phyloP scores from a whole-genome alignment of 306 rosid genomes.

The Quercus rubra region DNA sequence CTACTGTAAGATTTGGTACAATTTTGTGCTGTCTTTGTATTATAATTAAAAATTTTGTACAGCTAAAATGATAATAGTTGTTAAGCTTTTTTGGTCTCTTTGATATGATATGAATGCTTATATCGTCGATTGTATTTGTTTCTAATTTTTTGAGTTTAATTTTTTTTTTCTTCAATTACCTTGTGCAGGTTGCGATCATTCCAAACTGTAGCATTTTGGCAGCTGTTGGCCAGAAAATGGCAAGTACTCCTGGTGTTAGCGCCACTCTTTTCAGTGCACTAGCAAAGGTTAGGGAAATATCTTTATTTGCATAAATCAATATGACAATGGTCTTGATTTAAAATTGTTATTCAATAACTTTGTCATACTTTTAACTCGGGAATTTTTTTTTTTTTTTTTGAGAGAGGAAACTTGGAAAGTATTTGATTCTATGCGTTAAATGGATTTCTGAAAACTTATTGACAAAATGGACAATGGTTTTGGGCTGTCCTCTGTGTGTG shows the following conservation, averaged over 20 bases:
- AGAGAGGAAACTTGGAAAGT: neutral
- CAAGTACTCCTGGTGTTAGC: slow-evolving; percentile 99
- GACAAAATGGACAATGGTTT: neutral
- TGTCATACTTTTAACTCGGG: neutral
- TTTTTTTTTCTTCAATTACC: slow-evolving; percentile 12
- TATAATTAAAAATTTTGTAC: neutral
- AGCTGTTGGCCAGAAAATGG: slow-evolving; percentile 98
- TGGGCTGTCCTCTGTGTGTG: neutral
- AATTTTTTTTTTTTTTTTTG: neutral
- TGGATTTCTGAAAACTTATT: neutral
- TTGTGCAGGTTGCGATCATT: slow-evolving; percentile 79
- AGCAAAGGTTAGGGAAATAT: slow-evolving; percentile 71
- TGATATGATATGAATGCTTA: neutral
- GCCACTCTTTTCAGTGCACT: slow-evolving; percentile 95
- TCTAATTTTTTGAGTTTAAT: neutral
- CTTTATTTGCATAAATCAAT: slow-evolving; percentile 1
- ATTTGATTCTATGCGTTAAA: neutral
- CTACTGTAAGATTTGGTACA: neutral
- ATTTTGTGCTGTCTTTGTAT: neutral
- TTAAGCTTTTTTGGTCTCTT: neutral
- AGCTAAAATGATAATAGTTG: neutral
- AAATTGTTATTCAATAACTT: neutral
- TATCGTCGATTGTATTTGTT: neutral
- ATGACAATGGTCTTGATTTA: slow-evolving; percentile 1
- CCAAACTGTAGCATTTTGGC: slow-evolving; percentile 98